Conservation (phyloP, 371 early-diverging fungal species). For the Mucor lusitanicus region DNA sequence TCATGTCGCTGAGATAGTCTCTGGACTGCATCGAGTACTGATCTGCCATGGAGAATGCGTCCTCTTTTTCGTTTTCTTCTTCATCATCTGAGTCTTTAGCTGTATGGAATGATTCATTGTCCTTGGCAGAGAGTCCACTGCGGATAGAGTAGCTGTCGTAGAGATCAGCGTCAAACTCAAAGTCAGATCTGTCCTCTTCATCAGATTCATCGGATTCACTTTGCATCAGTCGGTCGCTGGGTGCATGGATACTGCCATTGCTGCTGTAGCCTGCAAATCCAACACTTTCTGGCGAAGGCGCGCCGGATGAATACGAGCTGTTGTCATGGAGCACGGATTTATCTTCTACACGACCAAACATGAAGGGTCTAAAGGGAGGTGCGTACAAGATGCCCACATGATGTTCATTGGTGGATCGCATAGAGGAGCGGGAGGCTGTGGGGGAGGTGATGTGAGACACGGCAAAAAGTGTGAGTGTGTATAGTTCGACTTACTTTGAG, state of each 20-base stretch:
- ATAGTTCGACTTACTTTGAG: constrained; percentile 21
- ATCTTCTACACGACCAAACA: constrained; percentile 31
- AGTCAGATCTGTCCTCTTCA: not conserved
- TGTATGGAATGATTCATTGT: constrained; percentile 48
- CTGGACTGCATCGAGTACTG: not conserved
- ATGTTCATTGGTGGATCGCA: constrained; percentile 32
- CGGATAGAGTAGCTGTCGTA: constrained; percentile 20
- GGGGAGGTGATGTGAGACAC: not conserved
- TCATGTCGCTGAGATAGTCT: not conserved
- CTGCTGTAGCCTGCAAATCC: constrained; percentile 14
- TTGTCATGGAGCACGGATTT: constrained; percentile 16
- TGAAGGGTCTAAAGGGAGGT: constrained; percentile 55
- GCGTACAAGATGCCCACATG: constrained; percentile 66
- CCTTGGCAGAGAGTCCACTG: constrained; percentile 26
- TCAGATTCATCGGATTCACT: constrained; percentile 9
- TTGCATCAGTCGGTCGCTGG: not conserved
- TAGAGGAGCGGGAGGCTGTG: constrained; percentile 25
- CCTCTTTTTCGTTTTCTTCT: not conserved
- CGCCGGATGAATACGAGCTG: not conserved
- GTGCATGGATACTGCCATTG: constrained; percentile 10
- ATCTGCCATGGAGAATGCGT: constrained; percentile 4
- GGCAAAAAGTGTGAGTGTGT: no score
- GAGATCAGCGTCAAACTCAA: constrained; percentile 1
- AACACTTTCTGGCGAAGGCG: not conserved
- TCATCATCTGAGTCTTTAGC: constrained; percentile 21